Conservation (phyloP, 805 yeast genomes). For the Metschnikowia bowlesiae region DNA sequence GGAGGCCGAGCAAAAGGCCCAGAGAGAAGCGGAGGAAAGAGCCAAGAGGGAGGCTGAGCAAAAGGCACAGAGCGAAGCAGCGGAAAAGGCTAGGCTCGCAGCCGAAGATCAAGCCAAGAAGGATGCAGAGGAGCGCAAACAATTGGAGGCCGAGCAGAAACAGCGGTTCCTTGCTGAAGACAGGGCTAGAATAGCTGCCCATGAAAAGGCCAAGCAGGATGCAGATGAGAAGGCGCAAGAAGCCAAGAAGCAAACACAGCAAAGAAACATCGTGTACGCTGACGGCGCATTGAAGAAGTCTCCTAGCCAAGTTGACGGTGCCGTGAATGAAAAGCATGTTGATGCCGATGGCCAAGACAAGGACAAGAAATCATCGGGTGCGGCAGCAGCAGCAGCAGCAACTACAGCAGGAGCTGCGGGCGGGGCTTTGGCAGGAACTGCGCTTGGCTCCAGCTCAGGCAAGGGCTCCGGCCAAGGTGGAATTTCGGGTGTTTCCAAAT, state of each 20-base stretch:
- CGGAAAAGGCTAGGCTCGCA: slow-evolving; percentile 8
- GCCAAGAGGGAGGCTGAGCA: slow-evolving; percentile 8
- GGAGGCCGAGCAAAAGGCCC: slow-evolving; percentile 22
- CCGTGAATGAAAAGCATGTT: background rate
- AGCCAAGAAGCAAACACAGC: slow-evolving; percentile 11
- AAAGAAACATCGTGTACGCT: slow-evolving; percentile 23
- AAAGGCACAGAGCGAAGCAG: too few species aligned
- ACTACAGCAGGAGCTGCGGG: slow-evolving; percentile 23
- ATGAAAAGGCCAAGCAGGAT: slow-evolving; percentile 22
- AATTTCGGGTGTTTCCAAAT: slow-evolving; percentile 12
- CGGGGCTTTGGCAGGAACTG: slow-evolving; percentile 20
- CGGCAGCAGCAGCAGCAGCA: slow-evolving; percentile 17
- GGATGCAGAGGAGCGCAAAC: slow-evolving; percentile 27
- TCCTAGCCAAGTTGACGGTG: background rate
- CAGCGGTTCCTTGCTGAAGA: slow-evolving; percentile 7
- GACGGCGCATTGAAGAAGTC: slow-evolving; percentile 22
- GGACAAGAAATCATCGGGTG: slow-evolving; percentile 5
- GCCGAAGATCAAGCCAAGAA: slow-evolving; percentile 13
- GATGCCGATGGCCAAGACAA: background rate
- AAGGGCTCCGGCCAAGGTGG: background rate
- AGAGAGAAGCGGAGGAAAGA: slow-evolving; percentile 12
- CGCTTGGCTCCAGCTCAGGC: slow-evolving; percentile 19
- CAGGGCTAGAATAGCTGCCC: slow-evolving; percentile 20
- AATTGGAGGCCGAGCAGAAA: slow-evolving; percentile 19
- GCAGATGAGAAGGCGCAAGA: slow-evolving; percentile 6